Conservation (phyloP, 106 monocot species). For the Allium cepa region DNA sequence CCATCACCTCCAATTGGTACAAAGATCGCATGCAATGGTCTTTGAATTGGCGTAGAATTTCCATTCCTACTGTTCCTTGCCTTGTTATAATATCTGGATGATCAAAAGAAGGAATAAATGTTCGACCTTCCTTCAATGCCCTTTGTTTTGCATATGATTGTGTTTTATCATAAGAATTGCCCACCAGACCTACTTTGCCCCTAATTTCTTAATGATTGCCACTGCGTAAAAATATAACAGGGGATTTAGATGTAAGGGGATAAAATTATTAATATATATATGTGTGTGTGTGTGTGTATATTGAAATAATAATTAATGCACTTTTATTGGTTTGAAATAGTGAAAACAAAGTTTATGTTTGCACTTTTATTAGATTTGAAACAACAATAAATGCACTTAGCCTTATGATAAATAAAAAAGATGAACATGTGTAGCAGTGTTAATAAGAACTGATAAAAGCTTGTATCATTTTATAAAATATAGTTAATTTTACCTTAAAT, state of each 20-base stretch:
- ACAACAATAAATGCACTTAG: too few species aligned
- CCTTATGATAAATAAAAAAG: too few species aligned
- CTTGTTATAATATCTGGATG: conserved; percentile 87
- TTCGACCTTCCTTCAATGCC: conserved; percentile 46
- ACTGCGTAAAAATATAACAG: conserved; percentile 22
- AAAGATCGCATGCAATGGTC: conserved; percentile 90
- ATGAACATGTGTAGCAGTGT: too few species aligned
- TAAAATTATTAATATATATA: too few species aligned
- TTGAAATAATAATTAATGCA: too few species aligned
- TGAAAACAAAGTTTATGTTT: too few species aligned
- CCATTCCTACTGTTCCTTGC: conserved; percentile 96
- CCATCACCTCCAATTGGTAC: conserved; percentile 99
- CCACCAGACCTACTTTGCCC: conserved; percentile 77
- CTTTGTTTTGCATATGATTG: conserved; percentile 70
- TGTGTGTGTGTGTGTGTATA: too few species aligned
- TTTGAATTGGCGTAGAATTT: conserved; percentile 76
- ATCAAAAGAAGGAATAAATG: conserved; percentile 96
- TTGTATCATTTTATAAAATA: too few species aligned
- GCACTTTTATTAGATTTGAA: too few species aligned
- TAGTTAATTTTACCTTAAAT: too few species aligned
- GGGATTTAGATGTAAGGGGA: background rate
- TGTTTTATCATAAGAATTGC: conserved; percentile 99
- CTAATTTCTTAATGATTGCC: conserved; percentile 80
- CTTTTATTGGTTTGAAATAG: too few species aligned
- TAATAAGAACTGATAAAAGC: too few species aligned